These are phyloP conservation scores for Xylaria telfairii DNA, from an alignment of 495 filamentous ascomycete species.

Conservation along the genomic window DNA sequence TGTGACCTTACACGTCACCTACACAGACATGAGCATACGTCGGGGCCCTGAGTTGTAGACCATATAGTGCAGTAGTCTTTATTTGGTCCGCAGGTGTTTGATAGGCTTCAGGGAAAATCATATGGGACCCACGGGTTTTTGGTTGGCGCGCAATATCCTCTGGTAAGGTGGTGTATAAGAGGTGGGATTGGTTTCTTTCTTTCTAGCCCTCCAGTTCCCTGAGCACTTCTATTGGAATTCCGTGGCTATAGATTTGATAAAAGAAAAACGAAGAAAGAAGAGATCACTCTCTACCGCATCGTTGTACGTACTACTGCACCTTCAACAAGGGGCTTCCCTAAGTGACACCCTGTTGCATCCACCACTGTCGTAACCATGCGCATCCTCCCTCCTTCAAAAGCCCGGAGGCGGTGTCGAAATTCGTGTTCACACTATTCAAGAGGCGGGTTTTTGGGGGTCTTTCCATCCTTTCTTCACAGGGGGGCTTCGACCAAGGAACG, in stretches of 20 bases:
- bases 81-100: constrained; percentile 9
- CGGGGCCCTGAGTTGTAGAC: background rate
- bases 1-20: constrained; percentile 5
- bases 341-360: constrained; percentile 21
- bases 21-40: background rate
- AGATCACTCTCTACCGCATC: background rate
- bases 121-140: background rate
- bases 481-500: background rate
- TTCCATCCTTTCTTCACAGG: constrained; percentile 16
- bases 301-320: background rate
- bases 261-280: constrained; percentile 18
- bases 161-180: background rate
- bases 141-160: background rate
- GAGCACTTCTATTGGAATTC: background rate
- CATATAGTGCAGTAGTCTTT: background rate
- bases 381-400: constrained; percentile 22
- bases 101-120: background rate
- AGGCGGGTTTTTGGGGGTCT: background rate
- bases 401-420: constrained; percentile 10
- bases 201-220: background rate
- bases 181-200: constrained; percentile 14
- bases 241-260: background rate
- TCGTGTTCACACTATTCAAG: constrained; percentile 5
- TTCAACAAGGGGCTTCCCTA: constrained; percentile 15
- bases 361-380: constrained; percentile 21